Evolutionary conservation across 768 basidiomycete genomes (phyloP), one percentile per base, ranked within the genome.

Genomic region (Lentinus tigrinus): DNA sequence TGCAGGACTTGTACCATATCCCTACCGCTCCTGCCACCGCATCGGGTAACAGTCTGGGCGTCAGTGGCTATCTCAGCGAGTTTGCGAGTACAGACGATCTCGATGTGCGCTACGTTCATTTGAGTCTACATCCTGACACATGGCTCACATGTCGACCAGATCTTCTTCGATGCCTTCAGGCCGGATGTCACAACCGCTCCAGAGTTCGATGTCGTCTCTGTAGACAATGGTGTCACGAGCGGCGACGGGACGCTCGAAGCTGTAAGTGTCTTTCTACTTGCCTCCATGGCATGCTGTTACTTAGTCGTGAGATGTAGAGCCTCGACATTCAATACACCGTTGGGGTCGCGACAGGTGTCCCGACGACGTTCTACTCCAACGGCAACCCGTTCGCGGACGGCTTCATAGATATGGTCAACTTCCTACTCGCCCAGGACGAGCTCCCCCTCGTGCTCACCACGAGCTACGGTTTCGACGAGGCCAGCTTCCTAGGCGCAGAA

Each of bases 251-350:
- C 52, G 6, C 26, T 31, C 11, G 52, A 53, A 28, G 52, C 52
- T 17, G 52, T 53, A 39, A 13, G 52, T 11, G 26, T 1, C 16
- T 50, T 16, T 16, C 17, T 17, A 16, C 39, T 40, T 16, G 6
- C 4, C 16, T 40, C 6, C 16, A 37, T 40, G 19, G 39, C 17
- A 40, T 40, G 39, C 19, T 6, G 6, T 8, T 40, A 46, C 21
- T 42, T 3, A n/a, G 17, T 3, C n/a, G 8, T n/a, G 9, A 9
- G 4, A 21, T 21, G 11, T 44, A 71, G 70, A 68, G 71, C 58
- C 65, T 76, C 23, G 75, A 76, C 56, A 72, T 69, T 37, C 70
- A 76, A 40, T 73, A 72, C 57, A 74, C 74, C 7, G 61, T 74
- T 37, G 73, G 74, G 13, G 44, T 75, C 37, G 69, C 71, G 24